phyloP scores from a whole-genome alignment of 1,284 basidiomycete genomes.

The Sphagnurus paluster region DNA sequence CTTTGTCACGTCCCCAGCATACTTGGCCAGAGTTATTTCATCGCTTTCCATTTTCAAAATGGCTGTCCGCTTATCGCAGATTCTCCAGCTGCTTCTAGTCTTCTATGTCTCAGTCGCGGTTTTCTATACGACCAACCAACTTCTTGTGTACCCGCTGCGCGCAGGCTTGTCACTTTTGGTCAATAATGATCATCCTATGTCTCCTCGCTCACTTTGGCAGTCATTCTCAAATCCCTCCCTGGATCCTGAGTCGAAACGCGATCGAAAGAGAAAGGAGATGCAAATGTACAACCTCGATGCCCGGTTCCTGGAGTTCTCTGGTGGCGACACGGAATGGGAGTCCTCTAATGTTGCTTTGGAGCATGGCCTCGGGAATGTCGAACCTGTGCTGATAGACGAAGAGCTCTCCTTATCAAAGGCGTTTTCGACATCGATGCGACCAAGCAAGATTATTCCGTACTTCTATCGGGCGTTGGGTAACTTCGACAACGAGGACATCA shows the following conservation, averaged over 20 bases:
- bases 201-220: conserved; percentile 23
- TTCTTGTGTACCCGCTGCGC: conserved; percentile 26
- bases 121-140: conserved; percentile 37
- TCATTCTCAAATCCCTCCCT: conserved; percentile 1
- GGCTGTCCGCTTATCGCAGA: conserved; percentile 11
- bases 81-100: conserved; percentile 20
- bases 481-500: conserved; percentile 66
- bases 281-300: conserved; percentile 15
- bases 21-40: no score
- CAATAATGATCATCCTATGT: conserved; percentile 16
- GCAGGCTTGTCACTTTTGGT: conserved; percentile 22
- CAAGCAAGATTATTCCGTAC: conserved; percentile 75
- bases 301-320: conserved; percentile 9
- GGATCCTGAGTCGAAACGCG: no score
- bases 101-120: conserved; percentile 37
- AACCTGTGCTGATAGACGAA: conserved; percentile 38
- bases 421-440: conserved; percentile 66
- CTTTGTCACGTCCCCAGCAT: no score
- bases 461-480: conserved; percentile 64
- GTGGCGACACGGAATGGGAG: conserved; percentile 25
- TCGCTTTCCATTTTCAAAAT: neutral
- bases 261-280: conserved; percentile 6
- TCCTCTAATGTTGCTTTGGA: conserved; percentile 26
- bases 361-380: conserved; percentile 25
- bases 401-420: conserved; percentile 62